Base-by-base conservation (phyloP, 768 basidiomycete species). In the Tulasnella sp. region DNA sequence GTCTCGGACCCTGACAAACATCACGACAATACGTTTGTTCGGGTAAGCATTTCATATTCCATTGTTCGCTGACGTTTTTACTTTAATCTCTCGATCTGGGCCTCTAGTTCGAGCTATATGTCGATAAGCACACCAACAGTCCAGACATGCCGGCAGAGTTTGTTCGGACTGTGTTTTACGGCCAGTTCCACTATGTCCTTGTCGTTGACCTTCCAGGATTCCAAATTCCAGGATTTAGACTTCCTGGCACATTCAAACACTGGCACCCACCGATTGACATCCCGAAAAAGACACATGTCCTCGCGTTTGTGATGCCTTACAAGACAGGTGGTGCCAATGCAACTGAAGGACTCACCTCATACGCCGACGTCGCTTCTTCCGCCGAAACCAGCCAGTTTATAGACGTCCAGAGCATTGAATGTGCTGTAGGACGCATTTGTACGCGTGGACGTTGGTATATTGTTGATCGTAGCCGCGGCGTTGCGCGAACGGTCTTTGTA, bases 401-500 rank as follows among this genome's bases (percentile, higher is more conserved):
- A 15, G 51, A 54, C 17, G 21, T 41, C 11, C 34, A 29, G 11
- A 23, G 19, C 14, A 43, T 43, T 21, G 21, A 40, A 14, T 37
- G 34, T 3, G 52, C 42, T 19, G 52, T 54, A 17, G 52, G 52
- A 4, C 36, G 39, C 4, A 43, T 54, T 25, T 25, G 25, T 7
- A 42, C 23, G 8, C 23, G 41, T 6, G 52, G 21, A 6, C 14
- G 40, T n/a, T 54, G 52, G 52, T 39, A 39, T 14, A 43, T 54
- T 54, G 41, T 54, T 2, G 52, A 54, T 31, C 15, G 52, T 17
- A 54, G 52, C 31, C 23, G 36, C 23, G 49, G 49, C 6, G 25
- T 23, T 51, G 49, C 49, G 9, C 27, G 31, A 14, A 51, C 49
- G 27, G 36, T 51, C 4, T 51, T 51, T n/a, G 36, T 51, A 6